Percentiles rank a stretch among this genome's conserved stretches.
Conservation (phyloP, 805 yeast species). For the Candida pseudoglaebosa region DNA sequence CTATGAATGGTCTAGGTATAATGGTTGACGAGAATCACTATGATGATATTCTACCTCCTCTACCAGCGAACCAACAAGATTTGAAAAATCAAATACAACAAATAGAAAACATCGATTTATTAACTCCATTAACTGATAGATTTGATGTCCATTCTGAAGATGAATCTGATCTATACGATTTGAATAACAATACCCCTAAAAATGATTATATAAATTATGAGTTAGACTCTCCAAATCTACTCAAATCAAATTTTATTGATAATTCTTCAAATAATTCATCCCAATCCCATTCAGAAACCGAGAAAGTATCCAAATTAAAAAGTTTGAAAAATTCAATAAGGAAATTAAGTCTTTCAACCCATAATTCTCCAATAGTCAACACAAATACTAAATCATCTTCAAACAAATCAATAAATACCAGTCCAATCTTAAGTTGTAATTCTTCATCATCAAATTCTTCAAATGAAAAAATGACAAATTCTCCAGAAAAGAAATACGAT, state of each 20-base stretch:
- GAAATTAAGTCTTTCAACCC: slow-evolving; percentile 16
- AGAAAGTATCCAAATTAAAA: slow-evolving; percentile 2
- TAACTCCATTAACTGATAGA: background rate
- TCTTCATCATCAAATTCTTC: slow-evolving; percentile 6
- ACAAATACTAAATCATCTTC: slow-evolving; percentile 3
- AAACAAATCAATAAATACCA: background rate
- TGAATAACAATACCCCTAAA: background rate
- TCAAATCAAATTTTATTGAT: slow-evolving; percentile 7
- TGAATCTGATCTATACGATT: background rate
- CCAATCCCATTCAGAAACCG: background rate
- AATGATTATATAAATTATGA: slow-evolving; percentile 11
- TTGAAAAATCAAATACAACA: background rate
- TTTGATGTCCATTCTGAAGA: background rate
- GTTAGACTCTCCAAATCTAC: slow-evolving; percentile 16
- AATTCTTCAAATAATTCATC: slow-evolving; percentile 5
- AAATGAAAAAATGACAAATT: background rate
- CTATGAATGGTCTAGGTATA: slow-evolving; percentile 27
- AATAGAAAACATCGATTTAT: background rate
- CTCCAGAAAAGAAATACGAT: background rate
- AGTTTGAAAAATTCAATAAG: slow-evolving; percentile 37
- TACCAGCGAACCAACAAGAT: slow-evolving; percentile 20
- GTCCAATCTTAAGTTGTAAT: slow-evolving; percentile 5
- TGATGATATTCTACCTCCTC: slow-evolving; percentile 20
- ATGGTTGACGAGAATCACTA: slow-evolving; percentile 26
- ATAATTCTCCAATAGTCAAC: background rate